Evolutionary conservation across 129 eudicot species (phyloP).

Genomic region (Tagetes erecta): DNA sequence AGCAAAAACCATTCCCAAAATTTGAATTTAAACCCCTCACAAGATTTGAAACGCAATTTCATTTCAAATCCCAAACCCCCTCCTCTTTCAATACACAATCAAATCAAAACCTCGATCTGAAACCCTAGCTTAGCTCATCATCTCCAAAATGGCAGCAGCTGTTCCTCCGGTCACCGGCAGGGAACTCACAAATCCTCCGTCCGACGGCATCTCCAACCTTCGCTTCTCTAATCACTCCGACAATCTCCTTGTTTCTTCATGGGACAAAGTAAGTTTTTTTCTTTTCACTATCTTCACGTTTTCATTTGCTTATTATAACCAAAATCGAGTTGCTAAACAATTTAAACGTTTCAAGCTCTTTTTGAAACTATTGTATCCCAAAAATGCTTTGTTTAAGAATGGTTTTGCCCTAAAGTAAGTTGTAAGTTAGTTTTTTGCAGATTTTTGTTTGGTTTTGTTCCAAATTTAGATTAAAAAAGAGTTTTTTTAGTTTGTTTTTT

Average conservation of each 20-base stretch:
- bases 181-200: constrained; percentile 79
- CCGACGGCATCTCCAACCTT: constrained; percentile 84
- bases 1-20: constrained; percentile 13
- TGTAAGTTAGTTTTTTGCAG: no score
- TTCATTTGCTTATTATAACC: background rate
- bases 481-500: no score
- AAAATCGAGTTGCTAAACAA: background rate
- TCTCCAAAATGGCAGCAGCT: constrained; percentile 30
- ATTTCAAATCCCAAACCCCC: constrained; percentile 19
- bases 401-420: no score
- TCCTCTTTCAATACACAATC: constrained; percentile 22
- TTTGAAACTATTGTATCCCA: no score
- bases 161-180: constrained; percentile 53
- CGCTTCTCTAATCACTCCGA: constrained; percentile 90
- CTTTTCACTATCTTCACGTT: background rate
- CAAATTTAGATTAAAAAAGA: no score
- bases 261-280: constrained; percentile 70
- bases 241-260: constrained; percentile 85
- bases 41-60: background rate
- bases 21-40: constrained; percentile 32
- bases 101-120: constrained; percentile 9
- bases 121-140: constrained; percentile 18
- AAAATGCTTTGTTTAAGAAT: no score
- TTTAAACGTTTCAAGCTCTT: background rate
- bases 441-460: no score